Conservation (phyloP, 164 flowering plant genomes). For the Litsea cubeba region DNA sequence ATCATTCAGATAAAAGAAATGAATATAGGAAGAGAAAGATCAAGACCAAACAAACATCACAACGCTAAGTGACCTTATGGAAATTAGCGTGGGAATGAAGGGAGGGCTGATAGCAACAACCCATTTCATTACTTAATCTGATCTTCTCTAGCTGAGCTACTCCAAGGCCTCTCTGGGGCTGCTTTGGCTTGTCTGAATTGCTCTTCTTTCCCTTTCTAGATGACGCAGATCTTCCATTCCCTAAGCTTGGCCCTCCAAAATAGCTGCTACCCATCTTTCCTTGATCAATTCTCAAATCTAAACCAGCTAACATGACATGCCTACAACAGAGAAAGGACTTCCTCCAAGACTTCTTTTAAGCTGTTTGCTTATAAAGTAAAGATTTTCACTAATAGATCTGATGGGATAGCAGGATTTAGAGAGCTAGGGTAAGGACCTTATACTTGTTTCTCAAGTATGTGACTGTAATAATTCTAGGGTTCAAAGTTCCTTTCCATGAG, state of each 20-base stretch:
- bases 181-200: slow-evolving; percentile 73
- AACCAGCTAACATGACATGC: neutral
- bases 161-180: slow-evolving; percentile 94
- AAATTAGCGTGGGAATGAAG: slow-evolving; percentile 25
- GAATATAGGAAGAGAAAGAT: neutral
- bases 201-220: slow-evolving; percentile 70
- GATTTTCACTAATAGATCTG: slow-evolving; percentile 72
- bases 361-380: slow-evolving; percentile 17
- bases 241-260: slow-evolving; percentile 54
- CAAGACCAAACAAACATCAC: neutral
- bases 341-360: slow-evolving; percentile 18
- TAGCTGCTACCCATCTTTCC: slow-evolving; percentile 50
- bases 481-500: slow-evolving; percentile 34
- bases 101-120: slow-evolving; percentile 27
- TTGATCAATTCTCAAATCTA: slow-evolving; percentile 1
- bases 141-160: slow-evolving; percentile 96
- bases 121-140: slow-evolving; percentile 67
- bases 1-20: neutral
- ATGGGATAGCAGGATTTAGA: slow-evolving; percentile 24
- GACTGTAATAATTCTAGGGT: slow-evolving; percentile 15
- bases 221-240: slow-evolving; percentile 44
- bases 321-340: neutral
- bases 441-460: neutral
- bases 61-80: slow-evolving; percentile 29
- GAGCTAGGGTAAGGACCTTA: neutral